Percentiles rank a stretch among this genome's conserved stretches.
phyloP scores from a whole-genome alignment of 2,329 filamentous ascomycete genomes.

The Arachnopeziza araneosa region DNA sequence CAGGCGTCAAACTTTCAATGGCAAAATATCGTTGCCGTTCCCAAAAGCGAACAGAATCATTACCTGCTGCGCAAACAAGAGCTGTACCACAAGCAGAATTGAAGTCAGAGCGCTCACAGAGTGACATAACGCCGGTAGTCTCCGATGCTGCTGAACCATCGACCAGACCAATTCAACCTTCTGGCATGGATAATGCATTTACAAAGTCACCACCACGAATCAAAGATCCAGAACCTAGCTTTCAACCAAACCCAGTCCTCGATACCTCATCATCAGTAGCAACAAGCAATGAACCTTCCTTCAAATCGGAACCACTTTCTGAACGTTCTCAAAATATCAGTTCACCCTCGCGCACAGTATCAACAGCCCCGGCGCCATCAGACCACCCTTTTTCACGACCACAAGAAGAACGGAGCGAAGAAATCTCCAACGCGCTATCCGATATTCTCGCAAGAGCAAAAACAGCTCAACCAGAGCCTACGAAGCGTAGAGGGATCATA shows the following conservation, averaged over 20 bases:
- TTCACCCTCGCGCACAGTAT: constrained; percentile 1
- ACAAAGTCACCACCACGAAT: constrained; percentile 2
- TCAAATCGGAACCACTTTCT: constrained; percentile 24
- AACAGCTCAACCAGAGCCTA: constrained; percentile 23
- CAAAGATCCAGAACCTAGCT: neutral
- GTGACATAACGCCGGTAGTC: constrained; percentile 2
- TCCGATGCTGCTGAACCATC: constrained; percentile 3
- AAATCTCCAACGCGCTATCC: constrained; percentile 25
- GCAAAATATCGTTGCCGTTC: constrained; percentile 38
- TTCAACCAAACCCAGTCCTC: neutral
- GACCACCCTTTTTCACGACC: constrained; percentile 12
- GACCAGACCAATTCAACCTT: constrained; percentile 1
- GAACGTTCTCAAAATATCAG: constrained; percentile 20
- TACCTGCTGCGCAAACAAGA: constrained; percentile 11
- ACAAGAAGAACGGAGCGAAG: constrained; percentile 9
- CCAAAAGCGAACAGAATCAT: constrained; percentile 22
- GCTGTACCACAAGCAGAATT: neutral
- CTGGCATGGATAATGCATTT: constrained; percentile 19
- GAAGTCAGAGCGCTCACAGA: constrained; percentile 5
- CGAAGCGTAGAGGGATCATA: constrained; percentile 37
- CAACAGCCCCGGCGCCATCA: constrained; percentile 18
- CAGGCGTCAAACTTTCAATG: constrained; percentile 44
- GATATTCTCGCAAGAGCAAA: constrained; percentile 29
- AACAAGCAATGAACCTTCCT: constrained; percentile 8
- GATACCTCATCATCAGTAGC: constrained; percentile 10